Evolutionary conservation across 2,329 filamentous ascomycete genomes (phyloP).

Genomic region (Emergomyces orientalis): DNA sequence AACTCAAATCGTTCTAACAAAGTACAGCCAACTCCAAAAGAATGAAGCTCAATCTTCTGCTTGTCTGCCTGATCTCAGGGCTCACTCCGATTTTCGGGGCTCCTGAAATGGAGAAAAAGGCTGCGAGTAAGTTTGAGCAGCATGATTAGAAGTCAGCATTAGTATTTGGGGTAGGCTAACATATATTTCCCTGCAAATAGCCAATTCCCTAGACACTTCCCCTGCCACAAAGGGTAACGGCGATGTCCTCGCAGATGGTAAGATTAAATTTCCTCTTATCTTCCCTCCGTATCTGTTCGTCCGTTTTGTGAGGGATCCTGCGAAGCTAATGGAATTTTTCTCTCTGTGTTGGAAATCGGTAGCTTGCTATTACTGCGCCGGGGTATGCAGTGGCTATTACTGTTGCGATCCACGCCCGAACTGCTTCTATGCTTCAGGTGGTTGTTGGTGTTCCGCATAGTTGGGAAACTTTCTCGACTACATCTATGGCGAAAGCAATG

Average conservation of each 20-base stretch:
- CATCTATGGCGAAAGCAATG: too few species aligned
- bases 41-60: conserved; percentile 3
- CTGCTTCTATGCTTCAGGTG: conserved; percentile 2
- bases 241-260: conserved; percentile 1
- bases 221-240: neutral
- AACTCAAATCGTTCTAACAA: neutral
- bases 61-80: neutral
- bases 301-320: neutral
- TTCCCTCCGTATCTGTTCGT: neutral
- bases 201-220: neutral
- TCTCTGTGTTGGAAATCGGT: neutral
- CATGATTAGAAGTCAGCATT: neutral
- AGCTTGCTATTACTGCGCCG: neutral
- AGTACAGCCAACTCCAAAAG: neutral
- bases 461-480: neutral
- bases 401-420: conserved; percentile 2
- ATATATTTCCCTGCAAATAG: neutral
- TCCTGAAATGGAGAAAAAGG: conserved; percentile 1
- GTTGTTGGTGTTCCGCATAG: conserved; percentile 5
- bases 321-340: neutral
- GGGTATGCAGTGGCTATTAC: conserved; percentile 1
- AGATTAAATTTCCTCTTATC: neutral
- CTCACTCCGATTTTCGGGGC: neutral
- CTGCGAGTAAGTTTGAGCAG: neutral
- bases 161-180: neutral